These are phyloP conservation scores for Eurotiales sp. DNA, from an alignment of 2,329 filamentous ascomycete species.

Conservation along the genomic window DNA sequence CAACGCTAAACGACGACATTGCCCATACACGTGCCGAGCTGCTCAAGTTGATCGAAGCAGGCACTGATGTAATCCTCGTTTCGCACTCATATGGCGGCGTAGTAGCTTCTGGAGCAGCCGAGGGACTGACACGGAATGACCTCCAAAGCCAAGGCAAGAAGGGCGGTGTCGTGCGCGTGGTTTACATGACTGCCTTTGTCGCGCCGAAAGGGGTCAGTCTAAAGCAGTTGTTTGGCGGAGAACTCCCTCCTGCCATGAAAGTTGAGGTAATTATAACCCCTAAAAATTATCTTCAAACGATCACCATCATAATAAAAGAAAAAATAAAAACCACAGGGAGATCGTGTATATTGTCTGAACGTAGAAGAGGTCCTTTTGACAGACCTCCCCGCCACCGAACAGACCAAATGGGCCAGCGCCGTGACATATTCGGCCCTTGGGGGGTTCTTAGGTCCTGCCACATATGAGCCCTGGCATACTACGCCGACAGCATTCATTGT, in stretches of 20 bases:
- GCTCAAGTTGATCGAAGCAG: not conserved
- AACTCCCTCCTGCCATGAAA: not conserved
- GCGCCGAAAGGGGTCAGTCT: not conserved
- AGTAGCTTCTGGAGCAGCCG: slow-evolving; percentile 26
- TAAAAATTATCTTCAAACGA: not conserved
- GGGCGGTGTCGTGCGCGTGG: slow-evolving; percentile 27
- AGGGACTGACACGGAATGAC: slow-evolving; percentile 23
- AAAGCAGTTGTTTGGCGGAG: not conserved
- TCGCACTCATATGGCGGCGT: slow-evolving; percentile 35
- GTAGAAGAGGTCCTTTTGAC: not conserved
- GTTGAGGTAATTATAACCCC: not conserved
- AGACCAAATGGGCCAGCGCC: not conserved
- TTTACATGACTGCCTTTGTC: slow-evolving; percentile 34
- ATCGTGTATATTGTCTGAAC: not conserved
- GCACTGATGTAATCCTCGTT: slow-evolving; percentile 26
- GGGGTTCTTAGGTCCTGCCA: not conserved
- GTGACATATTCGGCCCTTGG: not conserved
- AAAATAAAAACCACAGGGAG: too few relatives aligned
- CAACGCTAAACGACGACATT: not conserved
- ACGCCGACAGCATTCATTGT: not conserved
- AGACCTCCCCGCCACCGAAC: not conserved
- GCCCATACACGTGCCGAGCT: not conserved
- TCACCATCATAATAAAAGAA: not conserved
- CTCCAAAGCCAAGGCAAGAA: slow-evolving; percentile 22
- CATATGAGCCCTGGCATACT: not conserved